Conservation (phyloP, 2,329 filamentous ascomycete species). For the Anthostomella pinea region DNA sequence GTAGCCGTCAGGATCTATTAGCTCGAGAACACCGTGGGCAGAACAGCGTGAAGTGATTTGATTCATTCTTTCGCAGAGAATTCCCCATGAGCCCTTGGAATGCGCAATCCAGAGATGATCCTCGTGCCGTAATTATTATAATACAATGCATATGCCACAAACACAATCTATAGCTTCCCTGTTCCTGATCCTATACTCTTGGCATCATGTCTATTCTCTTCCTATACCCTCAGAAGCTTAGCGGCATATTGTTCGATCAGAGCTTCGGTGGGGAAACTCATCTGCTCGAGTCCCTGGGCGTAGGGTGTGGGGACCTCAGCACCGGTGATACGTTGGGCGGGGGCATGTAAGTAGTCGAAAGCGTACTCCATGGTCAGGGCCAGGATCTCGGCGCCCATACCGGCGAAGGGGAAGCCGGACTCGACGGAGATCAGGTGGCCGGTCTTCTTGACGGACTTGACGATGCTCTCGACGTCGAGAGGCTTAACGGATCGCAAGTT, state of each 20-base stretch:
- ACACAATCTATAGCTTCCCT: slow-evolving; percentile 16
- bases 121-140: slow-evolving; percentile 17
- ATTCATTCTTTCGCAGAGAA: slow-evolving; percentile 1
- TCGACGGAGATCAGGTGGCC: slow-evolving; percentile 87
- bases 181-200: slow-evolving; percentile 3
- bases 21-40: too few relatives aligned
- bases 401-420: slow-evolving; percentile 94
- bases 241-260: slow-evolving; percentile 85
- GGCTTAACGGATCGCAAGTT: slow-evolving; percentile 98
- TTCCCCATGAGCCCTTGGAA: slow-evolving; percentile 4
- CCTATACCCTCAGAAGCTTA: slow-evolving; percentile 66
- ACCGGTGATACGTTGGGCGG: slow-evolving; percentile 89
- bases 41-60: too few relatives aligned
- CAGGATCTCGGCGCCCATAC: slow-evolving; percentile 88
- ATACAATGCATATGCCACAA: slow-evolving; percentile 21
- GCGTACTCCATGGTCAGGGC: slow-evolving; percentile 95
- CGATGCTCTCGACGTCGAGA: slow-evolving; percentile 88
- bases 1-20: too few relatives aligned
- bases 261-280: slow-evolving; percentile 89
- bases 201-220: slow-evolving; percentile 7
- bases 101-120: slow-evolving; percentile 8
- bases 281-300: slow-evolving; percentile 85
- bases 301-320: slow-evolving; percentile 98
- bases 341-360: slow-evolving; percentile 95
- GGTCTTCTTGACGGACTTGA: slow-evolving; percentile 99